Conservation (phyloP, 345 rosid genomes). For the Arabidopsis arenosa region DNA sequence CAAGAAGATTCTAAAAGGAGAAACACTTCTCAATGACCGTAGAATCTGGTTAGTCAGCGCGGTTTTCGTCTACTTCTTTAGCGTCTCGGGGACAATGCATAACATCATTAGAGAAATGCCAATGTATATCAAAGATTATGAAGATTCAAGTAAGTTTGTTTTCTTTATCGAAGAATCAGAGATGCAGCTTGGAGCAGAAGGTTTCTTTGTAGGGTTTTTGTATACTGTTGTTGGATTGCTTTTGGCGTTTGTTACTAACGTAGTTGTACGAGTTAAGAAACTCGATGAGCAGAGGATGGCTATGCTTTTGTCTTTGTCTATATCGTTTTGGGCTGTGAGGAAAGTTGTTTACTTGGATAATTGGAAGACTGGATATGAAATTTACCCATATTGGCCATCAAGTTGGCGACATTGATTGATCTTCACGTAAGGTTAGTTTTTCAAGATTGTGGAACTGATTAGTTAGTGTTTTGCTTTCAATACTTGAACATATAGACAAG, state of each 20-base stretch:
- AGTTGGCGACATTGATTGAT: slow-evolving; percentile 40
- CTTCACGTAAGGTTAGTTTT: background rate
- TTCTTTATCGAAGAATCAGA: slow-evolving; percentile 75
- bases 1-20: slow-evolving; percentile 56
- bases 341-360: slow-evolving; percentile 68
- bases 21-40: slow-evolving; percentile 61
- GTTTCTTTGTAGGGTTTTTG: slow-evolving; percentile 72
- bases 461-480: too few species aligned
- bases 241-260: slow-evolving; percentile 62
- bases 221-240: slow-evolving; percentile 76
- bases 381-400: slow-evolving; percentile 80
- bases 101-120: slow-evolving; percentile 74
- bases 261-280: slow-evolving; percentile 61
- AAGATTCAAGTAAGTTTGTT: slow-evolving; percentile 55
- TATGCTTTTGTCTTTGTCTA: slow-evolving; percentile 53
- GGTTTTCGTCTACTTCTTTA: slow-evolving; percentile 73
- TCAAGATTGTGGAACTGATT: background rate
- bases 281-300: slow-evolving; percentile 53
- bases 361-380: slow-evolving; percentile 87
- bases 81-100: slow-evolving; percentile 80
- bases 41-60: slow-evolving; percentile 68
- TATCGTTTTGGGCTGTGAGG: slow-evolving; percentile 75
- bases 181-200: slow-evolving; percentile 83
- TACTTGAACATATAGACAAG: too few species aligned
- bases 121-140: slow-evolving; percentile 59